Percentiles rank a stretch among this genome's conserved stretches.
phyloP scores from a whole-genome alignment of 306 rosid genomes.

The barrel medic (Medicago truncatula) region DNA sequence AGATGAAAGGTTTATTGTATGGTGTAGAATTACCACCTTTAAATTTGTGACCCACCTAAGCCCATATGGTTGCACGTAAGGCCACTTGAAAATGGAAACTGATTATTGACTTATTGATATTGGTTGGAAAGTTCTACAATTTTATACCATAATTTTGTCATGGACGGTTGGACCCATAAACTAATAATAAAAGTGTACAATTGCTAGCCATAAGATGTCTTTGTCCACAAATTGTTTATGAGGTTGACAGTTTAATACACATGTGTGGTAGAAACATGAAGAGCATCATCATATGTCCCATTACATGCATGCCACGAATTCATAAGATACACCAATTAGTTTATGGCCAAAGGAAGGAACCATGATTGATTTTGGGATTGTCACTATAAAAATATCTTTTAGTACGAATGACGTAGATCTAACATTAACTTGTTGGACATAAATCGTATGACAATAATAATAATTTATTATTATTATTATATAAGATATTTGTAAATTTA shows the following conservation, averaged over 20 bases:
- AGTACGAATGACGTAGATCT: neutral
- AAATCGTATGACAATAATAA: neutral
- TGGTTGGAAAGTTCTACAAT: slow-evolving; percentile 33
- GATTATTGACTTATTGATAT: slow-evolving; percentile 47
- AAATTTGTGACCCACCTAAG: slow-evolving; percentile 51
- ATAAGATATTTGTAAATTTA: neutral
- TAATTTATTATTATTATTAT: neutral
- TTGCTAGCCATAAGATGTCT: slow-evolving; percentile 41
- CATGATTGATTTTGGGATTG: slow-evolving; percentile 19
- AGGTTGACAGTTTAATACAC: slow-evolving; percentile 45
- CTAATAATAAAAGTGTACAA: slow-evolving; percentile 7
- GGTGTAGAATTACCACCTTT: slow-evolving; percentile 59
- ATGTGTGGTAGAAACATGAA: slow-evolving; percentile 54
- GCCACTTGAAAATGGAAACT: slow-evolving; percentile 41
- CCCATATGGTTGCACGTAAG: slow-evolving; percentile 48
- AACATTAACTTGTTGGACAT: neutral
- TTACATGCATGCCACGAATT: slow-evolving; percentile 31
- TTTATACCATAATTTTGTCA: slow-evolving; percentile 33
- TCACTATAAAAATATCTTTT: neutral
- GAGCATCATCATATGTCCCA: slow-evolving; percentile 35
- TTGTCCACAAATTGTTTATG: slow-evolving; percentile 55
- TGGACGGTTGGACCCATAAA: slow-evolving; percentile 37
- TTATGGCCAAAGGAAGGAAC: slow-evolving; percentile 21
- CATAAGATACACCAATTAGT: slow-evolving; percentile 13
- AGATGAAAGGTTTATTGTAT: slow-evolving; percentile 55